Percentiles rank a stretch among this genome's conserved stretches.
phyloP scores from a whole-genome alignment of 1,284 basidiomycete genomes.

The Fistulinella cinereoalba region DNA sequence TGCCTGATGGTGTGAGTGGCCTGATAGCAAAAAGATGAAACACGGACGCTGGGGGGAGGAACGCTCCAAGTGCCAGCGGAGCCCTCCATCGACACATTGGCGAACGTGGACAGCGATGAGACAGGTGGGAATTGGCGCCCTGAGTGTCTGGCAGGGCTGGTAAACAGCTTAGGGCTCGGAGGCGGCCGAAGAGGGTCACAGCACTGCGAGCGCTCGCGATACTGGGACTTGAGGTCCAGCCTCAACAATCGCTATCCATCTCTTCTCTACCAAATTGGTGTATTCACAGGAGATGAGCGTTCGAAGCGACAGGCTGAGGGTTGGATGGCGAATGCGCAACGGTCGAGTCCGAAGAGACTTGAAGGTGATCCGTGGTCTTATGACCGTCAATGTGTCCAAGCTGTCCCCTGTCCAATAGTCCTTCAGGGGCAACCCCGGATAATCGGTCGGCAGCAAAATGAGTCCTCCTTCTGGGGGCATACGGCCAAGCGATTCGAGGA shows the following conservation, averaged over 20 bases:
- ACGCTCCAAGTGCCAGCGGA: constrained; percentile 9
- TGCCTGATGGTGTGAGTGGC: constrained; percentile 11
- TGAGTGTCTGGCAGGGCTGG: constrained; percentile 3
- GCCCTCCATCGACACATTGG: constrained; percentile 2
- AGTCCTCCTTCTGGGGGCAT: constrained; percentile 12
- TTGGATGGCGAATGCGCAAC: not conserved
- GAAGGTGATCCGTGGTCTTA: not conserved
- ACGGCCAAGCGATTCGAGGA: constrained; percentile 31
- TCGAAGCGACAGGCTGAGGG: not conserved
- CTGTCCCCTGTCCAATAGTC: not conserved
- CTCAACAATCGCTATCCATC: constrained; percentile 14
- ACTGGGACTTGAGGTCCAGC: constrained; percentile 22
- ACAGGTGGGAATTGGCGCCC: constrained; percentile 4
- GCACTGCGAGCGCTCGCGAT: not conserved
- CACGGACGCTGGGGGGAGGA: constrained; percentile 16
- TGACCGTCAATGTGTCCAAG: constrained; percentile 3
- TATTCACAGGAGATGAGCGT: not conserved
- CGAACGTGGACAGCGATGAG: constrained; percentile 1
- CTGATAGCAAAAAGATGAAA: constrained; percentile 20
- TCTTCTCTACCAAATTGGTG: constrained; percentile 2
- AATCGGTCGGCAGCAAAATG: constrained; percentile 28
- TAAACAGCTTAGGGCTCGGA: not conserved
- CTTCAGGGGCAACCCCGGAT: constrained; percentile 3
- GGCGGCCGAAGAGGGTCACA: not conserved
- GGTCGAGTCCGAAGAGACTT: no score